These are phyloP conservation scores for Aspergillus carbonarius DNA, from an alignment of 2,329 filamentous ascomycete genomes.

Conservation along the genomic window DNA sequence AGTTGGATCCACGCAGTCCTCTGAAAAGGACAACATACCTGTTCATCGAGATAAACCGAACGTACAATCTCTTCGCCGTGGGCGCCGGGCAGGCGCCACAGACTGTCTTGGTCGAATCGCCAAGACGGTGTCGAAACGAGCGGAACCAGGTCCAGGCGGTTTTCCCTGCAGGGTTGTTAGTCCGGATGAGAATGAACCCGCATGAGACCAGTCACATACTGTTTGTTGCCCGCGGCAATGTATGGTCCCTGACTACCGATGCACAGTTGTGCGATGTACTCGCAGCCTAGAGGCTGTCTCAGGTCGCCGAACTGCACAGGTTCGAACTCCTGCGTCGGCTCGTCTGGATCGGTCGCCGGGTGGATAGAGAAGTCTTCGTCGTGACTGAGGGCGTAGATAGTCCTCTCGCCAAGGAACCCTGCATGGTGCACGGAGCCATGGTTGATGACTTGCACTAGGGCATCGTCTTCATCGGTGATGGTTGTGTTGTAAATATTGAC, in stretches of 20 bases:
- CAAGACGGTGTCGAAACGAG: slow-evolving; percentile 37
- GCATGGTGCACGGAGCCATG: slow-evolving; percentile 63
- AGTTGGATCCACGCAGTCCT: neutral
- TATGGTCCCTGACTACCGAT: slow-evolving; percentile 43
- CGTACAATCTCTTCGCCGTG: slow-evolving; percentile 51
- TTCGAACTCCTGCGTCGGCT: slow-evolving; percentile 46
- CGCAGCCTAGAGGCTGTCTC: slow-evolving; percentile 54
- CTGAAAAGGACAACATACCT: slow-evolving; percentile 32
- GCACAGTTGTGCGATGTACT: slow-evolving; percentile 60
- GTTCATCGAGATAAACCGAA: slow-evolving; percentile 45
- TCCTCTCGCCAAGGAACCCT: slow-evolving; percentile 54
- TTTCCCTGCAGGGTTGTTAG: slow-evolving; percentile 31
- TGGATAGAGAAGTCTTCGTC: slow-evolving; percentile 63
- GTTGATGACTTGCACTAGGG: slow-evolving; percentile 62
- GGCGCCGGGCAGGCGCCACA: slow-evolving; percentile 46
- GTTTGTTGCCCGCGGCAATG: slow-evolving; percentile 52
- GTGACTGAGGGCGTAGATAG: slow-evolving; percentile 60
- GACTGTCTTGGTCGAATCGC: slow-evolving; percentile 40
- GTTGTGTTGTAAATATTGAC: slow-evolving; percentile 62
- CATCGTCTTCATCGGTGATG: slow-evolving; percentile 60
- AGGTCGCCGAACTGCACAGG: slow-evolving; percentile 57
- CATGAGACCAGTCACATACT: slow-evolving; percentile 35
- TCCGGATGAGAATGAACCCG: neutral
- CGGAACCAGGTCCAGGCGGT: slow-evolving; percentile 45
- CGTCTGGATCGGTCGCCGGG: slow-evolving; percentile 51